These are phyloP conservation scores for Forsythia viridissima DNA, from an alignment of 257 asterid species.

Conservation along the genomic window DNA sequence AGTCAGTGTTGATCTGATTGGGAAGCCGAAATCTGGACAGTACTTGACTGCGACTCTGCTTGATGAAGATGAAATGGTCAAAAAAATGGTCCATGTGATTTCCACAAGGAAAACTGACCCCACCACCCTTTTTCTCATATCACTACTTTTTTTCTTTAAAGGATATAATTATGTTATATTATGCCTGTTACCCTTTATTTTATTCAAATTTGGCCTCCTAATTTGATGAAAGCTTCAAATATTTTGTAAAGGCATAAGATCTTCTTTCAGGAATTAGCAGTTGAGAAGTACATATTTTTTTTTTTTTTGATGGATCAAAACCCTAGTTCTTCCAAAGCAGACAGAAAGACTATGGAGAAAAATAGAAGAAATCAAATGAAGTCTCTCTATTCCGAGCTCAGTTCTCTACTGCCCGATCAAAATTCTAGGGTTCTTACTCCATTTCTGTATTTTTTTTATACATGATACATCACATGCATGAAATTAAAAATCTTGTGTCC, in stretches of 20 bases:
- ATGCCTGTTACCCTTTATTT: not conserved
- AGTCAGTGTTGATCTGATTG: not conserved
- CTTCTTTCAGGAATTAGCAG: not conserved
- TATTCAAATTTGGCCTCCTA: not conserved
- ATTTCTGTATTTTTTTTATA: not conserved
- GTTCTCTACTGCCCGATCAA: slow-evolving; percentile 54
- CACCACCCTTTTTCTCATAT: not conserved
- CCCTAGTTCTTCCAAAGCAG: slow-evolving; percentile 48
- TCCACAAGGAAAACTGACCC: not conserved
- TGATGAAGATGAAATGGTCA: not conserved
- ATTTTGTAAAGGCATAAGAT: not conserved
- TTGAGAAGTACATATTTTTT: not conserved
- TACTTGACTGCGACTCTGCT: no score
- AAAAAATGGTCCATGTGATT: not conserved
- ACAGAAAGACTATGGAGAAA: slow-evolving; percentile 70
- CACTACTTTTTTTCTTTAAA: not conserved
- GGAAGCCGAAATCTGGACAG: not conserved
- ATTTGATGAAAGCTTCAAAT: slow-evolving; percentile 5
- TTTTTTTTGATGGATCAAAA: slow-evolving; percentile 32
- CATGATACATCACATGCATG: not conserved
- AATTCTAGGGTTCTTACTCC: slow-evolving; percentile 45
- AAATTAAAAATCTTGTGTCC: no score
- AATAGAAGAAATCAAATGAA: slow-evolving; percentile 72
- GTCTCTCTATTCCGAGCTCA: slow-evolving; percentile 53
- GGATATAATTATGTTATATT: not conserved